Base-by-base conservation (phyloP, 768 basidiomycete species). In the Flagelloscypha sp. region DNA sequence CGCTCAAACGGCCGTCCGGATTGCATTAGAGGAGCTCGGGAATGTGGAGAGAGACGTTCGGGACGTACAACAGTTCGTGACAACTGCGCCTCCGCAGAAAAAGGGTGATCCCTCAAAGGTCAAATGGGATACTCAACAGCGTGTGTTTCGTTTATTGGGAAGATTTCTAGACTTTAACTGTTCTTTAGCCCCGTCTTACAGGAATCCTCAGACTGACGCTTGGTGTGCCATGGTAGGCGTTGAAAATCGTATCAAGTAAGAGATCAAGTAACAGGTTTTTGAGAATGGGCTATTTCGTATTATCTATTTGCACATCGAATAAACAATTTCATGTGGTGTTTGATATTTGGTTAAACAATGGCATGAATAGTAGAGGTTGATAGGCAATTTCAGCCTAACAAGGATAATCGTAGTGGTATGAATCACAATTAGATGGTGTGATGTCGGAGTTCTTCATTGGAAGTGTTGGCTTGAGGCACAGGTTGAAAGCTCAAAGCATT, bases 131-230 rank as follows among this genome's bases (percentile, higher is more conserved):
- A 25, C 8, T 30, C 15, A 30, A 30, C 40, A 41, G 29, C 40
- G 40, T 41, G 21, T 19, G 40, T 30, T 20, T 28, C 23, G 17
- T 25, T 13, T 13, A 27, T 7, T 8, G 13, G 9, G 10, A 13
- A 7, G 46, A 43, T 23, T 45, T 47, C 3, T 22, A 53, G 49
- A 54, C 33, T 66, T 68, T 36, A 47, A 57, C 55, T 35, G 33
- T 51, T 32, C 53, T 57, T 47, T 50, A 92, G 87, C 80, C 17
- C 71, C 73, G 1, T 74, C 70, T 63, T 93, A 87, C 54, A 73
- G 79, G 17, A 94, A 93, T 49, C 84, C 88, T 18, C 92, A 98
- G 52, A 98, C 92, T 1, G 76, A 74, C 35, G 80, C 89, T 3
- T 84, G 97, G 47, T 87, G 86, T 50, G 53, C 59, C 13, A 74